A percentile compares a stretch with the other conserved stretches of the same genome.
Conservation (phyloP, 2,329 filamentous ascomycete species). For the Didymella glomerata region DNA sequence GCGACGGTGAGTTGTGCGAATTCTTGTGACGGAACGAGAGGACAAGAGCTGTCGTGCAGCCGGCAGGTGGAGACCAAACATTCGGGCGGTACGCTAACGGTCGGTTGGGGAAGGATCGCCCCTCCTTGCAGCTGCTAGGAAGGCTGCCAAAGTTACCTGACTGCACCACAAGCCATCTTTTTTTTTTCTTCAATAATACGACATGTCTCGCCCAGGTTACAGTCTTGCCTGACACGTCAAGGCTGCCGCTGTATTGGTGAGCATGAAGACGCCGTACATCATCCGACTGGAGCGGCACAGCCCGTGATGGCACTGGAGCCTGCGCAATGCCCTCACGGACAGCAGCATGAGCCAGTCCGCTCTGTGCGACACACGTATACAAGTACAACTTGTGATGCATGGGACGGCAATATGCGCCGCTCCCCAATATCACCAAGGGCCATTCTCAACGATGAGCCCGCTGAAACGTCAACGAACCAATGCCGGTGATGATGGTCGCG, state of each 20-base stretch:
- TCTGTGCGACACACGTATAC: constrained; percentile 19
- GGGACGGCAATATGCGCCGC: neutral
- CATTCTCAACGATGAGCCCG: neutral
- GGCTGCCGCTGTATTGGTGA: constrained; percentile 10
- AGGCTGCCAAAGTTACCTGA: constrained; percentile 5
- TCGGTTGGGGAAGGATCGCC: neutral
- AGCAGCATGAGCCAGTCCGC: constrained; percentile 8
- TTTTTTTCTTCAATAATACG: neutral
- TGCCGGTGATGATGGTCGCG: neutral
- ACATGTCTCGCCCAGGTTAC: neutral
- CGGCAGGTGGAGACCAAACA: neutral
- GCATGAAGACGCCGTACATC: neutral
- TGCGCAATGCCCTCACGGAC: constrained; percentile 7
- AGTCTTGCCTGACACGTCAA: neutral
- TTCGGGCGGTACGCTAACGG: neutral
- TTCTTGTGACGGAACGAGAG: neutral
- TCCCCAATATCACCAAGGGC: neutral
- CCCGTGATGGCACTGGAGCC: constrained; percentile 12
- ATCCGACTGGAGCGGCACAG: constrained; percentile 10
- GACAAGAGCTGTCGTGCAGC: neutral
- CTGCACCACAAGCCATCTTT: neutral
- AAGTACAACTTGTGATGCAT: constrained; percentile 7
- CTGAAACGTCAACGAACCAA: constrained; percentile 15
- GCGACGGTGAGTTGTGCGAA: neutral
- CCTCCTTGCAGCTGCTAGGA: neutral